A percentile compares a stretch with the other conserved stretches of the same genome.
These are phyloP conservation scores for Acrocalymma vagum DNA, from an alignment of 2,329 filamentous ascomycete genomes.

Conservation along the genomic window DNA sequence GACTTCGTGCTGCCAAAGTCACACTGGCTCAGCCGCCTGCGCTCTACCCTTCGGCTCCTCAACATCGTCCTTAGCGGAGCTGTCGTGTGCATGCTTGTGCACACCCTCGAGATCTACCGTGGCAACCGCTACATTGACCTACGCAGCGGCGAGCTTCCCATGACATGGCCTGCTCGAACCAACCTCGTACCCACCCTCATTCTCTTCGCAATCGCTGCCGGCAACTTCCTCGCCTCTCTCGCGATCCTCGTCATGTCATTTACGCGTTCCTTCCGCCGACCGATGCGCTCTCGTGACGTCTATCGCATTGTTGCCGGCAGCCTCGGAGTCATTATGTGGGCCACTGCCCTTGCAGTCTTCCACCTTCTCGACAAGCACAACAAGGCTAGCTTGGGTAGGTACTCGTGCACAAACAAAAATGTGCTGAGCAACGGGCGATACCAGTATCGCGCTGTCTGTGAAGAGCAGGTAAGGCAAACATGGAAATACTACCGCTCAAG, in stretches of 20 bases:
- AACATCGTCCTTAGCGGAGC: slow-evolving; percentile 47
- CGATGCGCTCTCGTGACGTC: slow-evolving; percentile 42
- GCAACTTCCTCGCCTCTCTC: slow-evolving; percentile 44
- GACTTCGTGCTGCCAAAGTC: slow-evolving; percentile 33
- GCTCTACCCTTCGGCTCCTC: slow-evolving; percentile 45
- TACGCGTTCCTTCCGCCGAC: slow-evolving; percentile 42
- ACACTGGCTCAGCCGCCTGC: slow-evolving; percentile 45
- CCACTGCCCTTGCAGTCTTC: slow-evolving; percentile 40
- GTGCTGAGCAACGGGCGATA: slow-evolving; percentile 45
- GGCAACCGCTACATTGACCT: slow-evolving; percentile 46
- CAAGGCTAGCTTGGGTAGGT: slow-evolving; percentile 46
- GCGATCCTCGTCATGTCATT: slow-evolving; percentile 41
- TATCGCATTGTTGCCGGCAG: slow-evolving; percentile 45
- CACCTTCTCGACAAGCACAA: slow-evolving; percentile 44
- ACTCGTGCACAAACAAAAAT: slow-evolving; percentile 44
- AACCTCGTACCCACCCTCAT: slow-evolving; percentile 47
- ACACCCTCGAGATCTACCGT: slow-evolving; percentile 46
- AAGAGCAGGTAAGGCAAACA: slow-evolving; percentile 41
- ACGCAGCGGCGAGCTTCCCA: slow-evolving; percentile 46
- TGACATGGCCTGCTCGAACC: slow-evolving; percentile 47
- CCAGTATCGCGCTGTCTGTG: slow-evolving; percentile 48
- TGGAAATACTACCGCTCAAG: neutral
- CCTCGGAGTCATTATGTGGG: slow-evolving; percentile 45
- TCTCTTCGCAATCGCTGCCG: slow-evolving; percentile 41
- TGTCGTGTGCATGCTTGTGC: slow-evolving; percentile 44